Conservation (phyloP, 257 asterid genomes). For the Solanum neorickii region DNA sequence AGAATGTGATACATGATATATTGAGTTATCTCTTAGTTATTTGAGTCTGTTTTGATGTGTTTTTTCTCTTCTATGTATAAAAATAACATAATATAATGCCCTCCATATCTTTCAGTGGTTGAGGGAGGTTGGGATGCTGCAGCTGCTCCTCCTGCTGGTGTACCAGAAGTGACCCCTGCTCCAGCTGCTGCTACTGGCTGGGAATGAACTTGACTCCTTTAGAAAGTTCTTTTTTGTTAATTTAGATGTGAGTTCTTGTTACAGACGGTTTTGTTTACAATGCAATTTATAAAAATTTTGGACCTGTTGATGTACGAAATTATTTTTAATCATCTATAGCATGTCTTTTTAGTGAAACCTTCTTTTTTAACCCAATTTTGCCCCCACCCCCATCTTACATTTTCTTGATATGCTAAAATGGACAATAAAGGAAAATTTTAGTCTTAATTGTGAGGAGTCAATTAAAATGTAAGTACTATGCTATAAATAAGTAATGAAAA, state of each 20-base stretch:
- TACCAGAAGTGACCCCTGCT: background rate
- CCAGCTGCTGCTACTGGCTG: background rate
- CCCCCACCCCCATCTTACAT: too few species aligned
- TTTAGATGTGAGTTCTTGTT: background rate
- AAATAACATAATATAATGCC: background rate
- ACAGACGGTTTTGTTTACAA: background rate
- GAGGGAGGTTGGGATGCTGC: background rate
- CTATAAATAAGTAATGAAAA: too few species aligned
- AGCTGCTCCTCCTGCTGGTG: background rate
- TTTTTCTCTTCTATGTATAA: background rate
- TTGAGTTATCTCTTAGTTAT: background rate
- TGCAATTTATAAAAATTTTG: background rate
- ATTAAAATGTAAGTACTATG: too few species aligned
- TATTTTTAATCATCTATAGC: background rate
- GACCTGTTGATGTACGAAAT: background rate
- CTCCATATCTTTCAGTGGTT: background rate
- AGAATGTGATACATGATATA: background rate
- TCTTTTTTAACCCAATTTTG: background rate
- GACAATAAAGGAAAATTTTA: too few species aligned
- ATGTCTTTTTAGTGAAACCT: background rate
- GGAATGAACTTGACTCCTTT: background rate
- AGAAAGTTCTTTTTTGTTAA: background rate
- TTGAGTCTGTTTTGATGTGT: background rate
- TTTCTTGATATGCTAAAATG: too few species aligned
- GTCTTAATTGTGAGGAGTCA: too few species aligned